Evolutionary conservation across 805 yeast genomes (phyloP).

Genomic region (Candida fluviatilis): DNA sequence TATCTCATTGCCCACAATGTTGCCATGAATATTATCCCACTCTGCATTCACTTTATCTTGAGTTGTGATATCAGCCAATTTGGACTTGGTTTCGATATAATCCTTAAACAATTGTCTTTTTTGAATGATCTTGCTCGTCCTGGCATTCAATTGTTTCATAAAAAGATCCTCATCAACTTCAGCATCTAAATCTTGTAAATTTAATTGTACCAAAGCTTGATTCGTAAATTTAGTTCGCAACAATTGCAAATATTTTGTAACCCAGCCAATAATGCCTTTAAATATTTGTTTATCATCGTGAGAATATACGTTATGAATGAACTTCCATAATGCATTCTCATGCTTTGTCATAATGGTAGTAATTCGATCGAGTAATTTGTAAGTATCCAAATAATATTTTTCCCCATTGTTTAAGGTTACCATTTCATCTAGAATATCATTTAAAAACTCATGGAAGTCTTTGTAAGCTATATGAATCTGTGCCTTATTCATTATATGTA

Average conservation of each 20-base stretch:
- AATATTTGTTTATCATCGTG: slow-evolving; percentile 72
- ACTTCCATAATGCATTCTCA: slow-evolving; percentile 66
- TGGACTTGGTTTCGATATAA: slow-evolving; percentile 21
- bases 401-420: slow-evolving; percentile 53
- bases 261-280: slow-evolving; percentile 69
- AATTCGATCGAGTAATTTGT: slow-evolving; percentile 64
- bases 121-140: slow-evolving; percentile 31
- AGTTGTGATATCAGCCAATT: slow-evolving; percentile 5
- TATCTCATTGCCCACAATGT: slow-evolving; percentile 20
- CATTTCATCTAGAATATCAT: slow-evolving; percentile 64
- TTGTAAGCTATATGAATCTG: slow-evolving; percentile 36
- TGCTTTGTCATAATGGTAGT: slow-evolving; percentile 66
- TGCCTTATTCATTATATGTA: slow-evolving; percentile 31
- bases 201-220: slow-evolving; percentile 34
- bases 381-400: slow-evolving; percentile 42
- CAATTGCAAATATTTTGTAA: slow-evolving; percentile 59
- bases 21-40: slow-evolving; percentile 44
- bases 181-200: slow-evolving; percentile 2
- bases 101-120: slow-evolving; percentile 38
- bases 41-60: slow-evolving; percentile 25
- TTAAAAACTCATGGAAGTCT: slow-evolving; percentile 34
- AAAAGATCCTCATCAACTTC: slow-evolving; percentile 38
- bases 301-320: slow-evolving; percentile 77
- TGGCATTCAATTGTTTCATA: slow-evolving; percentile 33
- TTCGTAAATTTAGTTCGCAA: slow-evolving; percentile 56